Evolutionary conservation across 2,329 filamentous ascomycete genomes (phyloP).

Genomic region (Xylariales sp.): DNA sequence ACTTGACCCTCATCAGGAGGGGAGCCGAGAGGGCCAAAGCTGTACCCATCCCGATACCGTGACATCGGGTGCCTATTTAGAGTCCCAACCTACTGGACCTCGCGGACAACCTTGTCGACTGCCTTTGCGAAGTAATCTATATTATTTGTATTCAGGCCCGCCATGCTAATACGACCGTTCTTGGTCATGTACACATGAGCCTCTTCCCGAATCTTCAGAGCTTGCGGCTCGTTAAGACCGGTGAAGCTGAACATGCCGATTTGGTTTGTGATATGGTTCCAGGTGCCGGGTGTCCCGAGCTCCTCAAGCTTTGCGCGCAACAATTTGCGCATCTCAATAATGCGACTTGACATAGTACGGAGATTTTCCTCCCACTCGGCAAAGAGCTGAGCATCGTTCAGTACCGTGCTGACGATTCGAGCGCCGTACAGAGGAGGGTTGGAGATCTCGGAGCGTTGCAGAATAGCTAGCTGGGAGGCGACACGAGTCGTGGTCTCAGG

Average conservation of each 20-base stretch:
- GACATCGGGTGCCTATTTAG: slow-evolving; percentile 9
- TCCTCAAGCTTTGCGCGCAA: slow-evolving; percentile 84
- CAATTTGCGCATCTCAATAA: slow-evolving; percentile 87
- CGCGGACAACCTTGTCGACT: slow-evolving; percentile 83
- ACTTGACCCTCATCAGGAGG: slow-evolving; percentile 31
- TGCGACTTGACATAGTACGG: slow-evolving; percentile 92
- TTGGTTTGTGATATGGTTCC: slow-evolving; percentile 98
- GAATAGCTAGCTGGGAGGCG: slow-evolving; percentile 87
- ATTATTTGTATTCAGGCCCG: slow-evolving; percentile 92
- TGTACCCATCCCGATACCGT: slow-evolving; percentile 22
- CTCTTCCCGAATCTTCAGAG: slow-evolving; percentile 74
- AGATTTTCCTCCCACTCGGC: slow-evolving; percentile 93
- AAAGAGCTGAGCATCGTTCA: slow-evolving; percentile 86
- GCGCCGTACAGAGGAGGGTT: slow-evolving; percentile 97
- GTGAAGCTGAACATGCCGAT: slow-evolving; percentile 99
- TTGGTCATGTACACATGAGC: slow-evolving; percentile 93
- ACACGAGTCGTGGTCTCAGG: slow-evolving; percentile 72
- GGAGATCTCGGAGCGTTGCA: slow-evolving; percentile 97
- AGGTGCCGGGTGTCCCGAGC: slow-evolving; percentile 86
- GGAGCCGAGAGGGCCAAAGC: slow-evolving; percentile 22
- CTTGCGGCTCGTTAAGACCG: slow-evolving; percentile 79
- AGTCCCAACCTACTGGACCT: slow-evolving; percentile 48
- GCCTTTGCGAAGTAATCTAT: slow-evolving; percentile 93
- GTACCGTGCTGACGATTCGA: slow-evolving; percentile 82
- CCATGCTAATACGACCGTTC: slow-evolving; percentile 98